A percentile compares a stretch with the other conserved stretches of the same genome.
Evolutionary conservation across 2,329 filamentous ascomycete genomes (phyloP).

Genomic region (Madurella fahalii): DNA sequence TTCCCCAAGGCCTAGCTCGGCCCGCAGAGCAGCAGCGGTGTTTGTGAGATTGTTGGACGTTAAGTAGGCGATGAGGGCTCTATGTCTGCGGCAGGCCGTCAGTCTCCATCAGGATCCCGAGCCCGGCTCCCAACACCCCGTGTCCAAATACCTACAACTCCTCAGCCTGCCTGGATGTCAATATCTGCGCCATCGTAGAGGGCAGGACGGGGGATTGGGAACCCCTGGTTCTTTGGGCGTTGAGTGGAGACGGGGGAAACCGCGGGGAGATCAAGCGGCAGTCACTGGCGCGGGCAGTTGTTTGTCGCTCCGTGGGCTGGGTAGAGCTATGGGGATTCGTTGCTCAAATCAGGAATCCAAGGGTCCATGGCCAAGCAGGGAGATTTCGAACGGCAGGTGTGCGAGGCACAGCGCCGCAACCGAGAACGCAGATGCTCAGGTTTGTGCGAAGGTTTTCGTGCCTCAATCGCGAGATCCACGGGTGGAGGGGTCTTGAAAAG

Average conservation of each 20-base stretch:
- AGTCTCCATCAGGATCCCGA: not conserved
- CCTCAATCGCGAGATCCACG: slow-evolving; percentile 6
- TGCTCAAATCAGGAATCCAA: slow-evolving; percentile 1
- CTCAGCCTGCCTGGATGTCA: slow-evolving; percentile 78
- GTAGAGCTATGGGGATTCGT: not conserved
- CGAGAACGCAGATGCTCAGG: not conserved
- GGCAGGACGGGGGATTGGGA: slow-evolving; percentile 3
- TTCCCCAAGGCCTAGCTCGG: slow-evolving; percentile 71
- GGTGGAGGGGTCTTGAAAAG: slow-evolving; percentile 11
- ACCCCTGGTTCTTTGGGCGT: slow-evolving; percentile 5
- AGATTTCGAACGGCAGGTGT: not conserved
- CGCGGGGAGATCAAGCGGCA: slow-evolving; percentile 12
- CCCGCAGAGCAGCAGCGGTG: slow-evolving; percentile 66
- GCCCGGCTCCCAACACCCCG: not conserved
- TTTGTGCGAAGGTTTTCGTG: slow-evolving; percentile 7
- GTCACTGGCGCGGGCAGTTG: slow-evolving; percentile 4
- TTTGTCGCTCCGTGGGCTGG: not conserved
- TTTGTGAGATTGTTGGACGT: slow-evolving; percentile 66
- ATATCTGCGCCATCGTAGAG: slow-evolving; percentile 63
- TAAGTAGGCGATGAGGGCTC: slow-evolving; percentile 88
- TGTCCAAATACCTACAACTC: slow-evolving; percentile 64
- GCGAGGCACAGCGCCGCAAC: not conserved
- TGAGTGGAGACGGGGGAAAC: slow-evolving; percentile 9
- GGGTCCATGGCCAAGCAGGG: not conserved
- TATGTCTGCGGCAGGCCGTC: slow-evolving; percentile 60